Percentiles rank a stretch among this genome's conserved stretches.
phyloP scores from a whole-genome alignment of 164 flowering plant genomes.

The Umbilicus rupestris region DNA sequence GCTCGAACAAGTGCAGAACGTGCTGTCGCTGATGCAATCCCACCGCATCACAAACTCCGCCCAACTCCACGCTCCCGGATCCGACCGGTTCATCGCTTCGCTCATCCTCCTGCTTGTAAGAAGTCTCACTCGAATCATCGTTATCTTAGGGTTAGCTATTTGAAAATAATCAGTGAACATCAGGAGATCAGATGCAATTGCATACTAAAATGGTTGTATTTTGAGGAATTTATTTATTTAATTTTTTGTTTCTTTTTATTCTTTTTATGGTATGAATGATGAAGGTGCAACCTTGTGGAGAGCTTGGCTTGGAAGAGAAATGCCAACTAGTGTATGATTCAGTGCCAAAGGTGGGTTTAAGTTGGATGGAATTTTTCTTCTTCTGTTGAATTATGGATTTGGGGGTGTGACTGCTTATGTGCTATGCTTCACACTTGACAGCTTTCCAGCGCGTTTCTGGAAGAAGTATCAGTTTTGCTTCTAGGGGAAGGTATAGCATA shows the following conservation, averaged over 20 bases:
- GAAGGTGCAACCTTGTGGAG: constrained; percentile 7
- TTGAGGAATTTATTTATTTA: background rate
- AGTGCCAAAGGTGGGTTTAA: constrained; percentile 1
- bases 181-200: too few relatives aligned
- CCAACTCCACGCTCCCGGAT: constrained; percentile 11
- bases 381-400: background rate
- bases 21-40: constrained; percentile 20
- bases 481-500: constrained; percentile 21
- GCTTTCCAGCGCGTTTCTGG: constrained; percentile 36
- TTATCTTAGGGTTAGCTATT: background rate
- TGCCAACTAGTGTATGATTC: constrained; percentile 1
- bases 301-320: constrained; percentile 6
- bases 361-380: background rate
- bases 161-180: too few relatives aligned
- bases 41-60: constrained; percentile 14
- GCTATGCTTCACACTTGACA: constrained; percentile 18
- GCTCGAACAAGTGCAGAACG: constrained; percentile 37
- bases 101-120: constrained; percentile 37
- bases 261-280: background rate
- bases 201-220: background rate
- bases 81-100: constrained; percentile 37
- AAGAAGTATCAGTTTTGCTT: constrained; percentile 28
- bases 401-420: background rate
- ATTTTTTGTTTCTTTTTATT: background rate
- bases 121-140: background rate